Evolutionary conservation across 768 basidiomycete genomes (phyloP), one percentile per base, ranked within the genome.

Genomic region (Suillus clintonianus): DNA sequence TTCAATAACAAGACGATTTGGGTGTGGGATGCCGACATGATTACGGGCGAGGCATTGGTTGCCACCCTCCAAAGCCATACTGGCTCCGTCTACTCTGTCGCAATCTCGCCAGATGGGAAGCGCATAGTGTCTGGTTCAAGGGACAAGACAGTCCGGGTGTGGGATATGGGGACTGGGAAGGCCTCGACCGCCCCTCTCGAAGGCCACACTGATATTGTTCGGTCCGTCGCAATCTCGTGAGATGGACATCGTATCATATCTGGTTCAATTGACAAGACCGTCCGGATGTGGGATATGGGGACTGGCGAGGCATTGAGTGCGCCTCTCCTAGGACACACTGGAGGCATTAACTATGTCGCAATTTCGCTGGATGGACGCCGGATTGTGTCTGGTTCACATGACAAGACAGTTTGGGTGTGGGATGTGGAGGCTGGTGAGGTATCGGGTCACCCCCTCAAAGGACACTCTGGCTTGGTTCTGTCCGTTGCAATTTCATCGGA

Each of bases 191-290:
- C 39, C 39, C 13, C 39, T 14, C 39, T 39, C 14, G 2, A 19
- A 22, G 60, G 60, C 11, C n/a, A 63, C 39, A 55, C 30, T 54
- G 15, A 59, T 24, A 37, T 61, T 17, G 67, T 68, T 10, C 15
- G 2, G 6, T 56, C 68, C 0, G 51, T 67, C 7, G 50, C 68
- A 22, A 61, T 69, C 60, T 69, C 68, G 1, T 63, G 59, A 10
- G 68, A 70, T 43, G 39, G 37, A 41, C 24, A 41, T 19, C 24
- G 36, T 59, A 5, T 59, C 9, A 1, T 54, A 7, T 54, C 60
- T 17, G 60, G 62, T 47, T 68, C 62, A 13, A 3, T 27, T 9
- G 42, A 59, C 22, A 15, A 17, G 10, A 59, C 58, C 19, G 45
- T 59, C 22, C 27, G 24, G 30, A 11, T 59, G 32, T 59, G 58